These are phyloP conservation scores for Teunomyces aglyptinius DNA, from an alignment of 805 yeast genomes.

Conservation along the genomic window DNA sequence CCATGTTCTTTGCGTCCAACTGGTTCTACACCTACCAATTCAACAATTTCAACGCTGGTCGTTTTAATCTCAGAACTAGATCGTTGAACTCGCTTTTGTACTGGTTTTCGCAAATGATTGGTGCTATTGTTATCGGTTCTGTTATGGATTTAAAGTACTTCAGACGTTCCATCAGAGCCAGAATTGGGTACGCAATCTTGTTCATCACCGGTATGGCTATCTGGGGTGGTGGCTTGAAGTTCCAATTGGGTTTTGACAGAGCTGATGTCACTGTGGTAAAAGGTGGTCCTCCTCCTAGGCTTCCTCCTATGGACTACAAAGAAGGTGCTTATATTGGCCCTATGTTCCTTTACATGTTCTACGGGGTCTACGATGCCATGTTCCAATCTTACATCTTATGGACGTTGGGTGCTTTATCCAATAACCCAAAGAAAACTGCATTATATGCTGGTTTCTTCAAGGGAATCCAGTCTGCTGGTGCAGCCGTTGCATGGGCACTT, in stretches of 20 bases:
- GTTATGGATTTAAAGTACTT: conserved; percentile 44
- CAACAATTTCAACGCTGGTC: conserved; percentile 53
- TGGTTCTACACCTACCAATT: conserved; percentile 69
- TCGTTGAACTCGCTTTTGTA: conserved; percentile 60
- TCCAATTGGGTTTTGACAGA: conserved; percentile 44
- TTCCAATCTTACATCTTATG: conserved; percentile 60
- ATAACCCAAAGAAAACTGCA: conserved; percentile 54
- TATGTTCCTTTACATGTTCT: conserved; percentile 60
- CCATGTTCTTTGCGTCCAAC: conserved; percentile 62
- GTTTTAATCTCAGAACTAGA: conserved; percentile 58
- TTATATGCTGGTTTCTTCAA: conserved; percentile 62
- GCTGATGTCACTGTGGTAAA: conserved; percentile 19
- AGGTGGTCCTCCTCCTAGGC: conserved; percentile 16
- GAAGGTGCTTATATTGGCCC: conserved; percentile 53
- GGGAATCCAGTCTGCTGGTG: conserved; percentile 63
- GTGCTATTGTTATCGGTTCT: conserved; percentile 51
- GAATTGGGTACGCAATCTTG: conserved; percentile 42
- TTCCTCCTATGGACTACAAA: conserved; percentile 44
- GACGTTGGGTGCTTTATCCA: conserved; percentile 58
- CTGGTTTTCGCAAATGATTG: conserved; percentile 61
- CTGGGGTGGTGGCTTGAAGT: conserved; percentile 60
- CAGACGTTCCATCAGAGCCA: conserved; percentile 45
- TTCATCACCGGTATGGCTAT: conserved; percentile 43
- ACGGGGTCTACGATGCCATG: conserved; percentile 58
- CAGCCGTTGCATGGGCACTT: conserved; percentile 59